Conservation (phyloP, 192 early-diverging fungal genomes). For the Helicostylum pulchrum region DNA sequence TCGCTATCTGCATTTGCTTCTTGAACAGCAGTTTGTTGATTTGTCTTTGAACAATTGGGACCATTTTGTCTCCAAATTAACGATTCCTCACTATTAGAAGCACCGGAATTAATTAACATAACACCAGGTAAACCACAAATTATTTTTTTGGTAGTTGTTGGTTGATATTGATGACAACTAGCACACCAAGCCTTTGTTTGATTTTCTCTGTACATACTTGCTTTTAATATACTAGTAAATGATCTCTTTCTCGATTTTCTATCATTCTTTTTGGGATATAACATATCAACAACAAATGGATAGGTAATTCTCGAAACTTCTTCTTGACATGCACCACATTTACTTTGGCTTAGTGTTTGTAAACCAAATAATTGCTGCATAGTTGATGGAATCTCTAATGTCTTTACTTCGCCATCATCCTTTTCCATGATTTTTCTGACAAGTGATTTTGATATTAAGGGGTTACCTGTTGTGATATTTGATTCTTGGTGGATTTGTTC, state of each 20-base stretch:
- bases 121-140: constrained; percentile 67
- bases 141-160: constrained; percentile 68
- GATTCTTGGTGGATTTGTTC: constrained; percentile 85
- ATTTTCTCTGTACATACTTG: constrained; percentile 62
- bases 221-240: constrained; percentile 50
- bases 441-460: constrained; percentile 28
- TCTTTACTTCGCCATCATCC: not conserved
- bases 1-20: not conserved
- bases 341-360: constrained; percentile 52
- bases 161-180: constrained; percentile 79
- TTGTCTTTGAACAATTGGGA: constrained; percentile 22
- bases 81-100: constrained; percentile 50
- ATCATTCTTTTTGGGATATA: constrained; percentile 60
- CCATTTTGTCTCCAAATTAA: constrained; percentile 48
- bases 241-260: constrained; percentile 30
- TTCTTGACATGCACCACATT: constrained; percentile 68
- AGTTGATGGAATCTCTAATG: constrained; percentile 38
- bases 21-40: not conserved
- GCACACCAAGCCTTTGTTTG: constrained; percentile 85
- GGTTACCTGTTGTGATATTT: constrained; percentile 34
- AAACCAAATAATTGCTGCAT: constrained; percentile 73
- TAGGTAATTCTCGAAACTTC: constrained; percentile 59
- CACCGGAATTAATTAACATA: constrained; percentile 76
- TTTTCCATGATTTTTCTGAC: constrained; percentile 4
- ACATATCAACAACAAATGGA: constrained; percentile 84